Base-by-base conservation (phyloP, 352 stramenopile genomes). In the Globisporangium iwayamae region DNA sequence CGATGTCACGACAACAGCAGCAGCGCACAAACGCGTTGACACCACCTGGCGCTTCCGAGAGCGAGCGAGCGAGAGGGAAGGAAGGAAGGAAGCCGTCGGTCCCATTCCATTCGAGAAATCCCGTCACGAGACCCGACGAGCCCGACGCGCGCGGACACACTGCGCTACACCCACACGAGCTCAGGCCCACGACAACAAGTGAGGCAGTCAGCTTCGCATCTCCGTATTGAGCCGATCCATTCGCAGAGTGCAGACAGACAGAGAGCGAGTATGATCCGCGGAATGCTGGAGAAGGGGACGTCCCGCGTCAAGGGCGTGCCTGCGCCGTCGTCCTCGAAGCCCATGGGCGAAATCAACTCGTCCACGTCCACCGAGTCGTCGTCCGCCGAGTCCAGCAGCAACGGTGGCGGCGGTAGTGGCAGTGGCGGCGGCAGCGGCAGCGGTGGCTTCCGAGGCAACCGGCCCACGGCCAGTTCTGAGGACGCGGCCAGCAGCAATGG, bases 211-310 rank as follows among this genome's bases (percentile, higher is more conserved):
- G 46, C 10, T 36, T 13, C 47, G 34, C 48, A 18, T 9, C 14
- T 41, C 36, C 9, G 36, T 14, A 41, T 41, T 4, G 9, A 41
- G 7, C 9, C 36, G 36, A 36, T 28, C 39, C 22, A 54, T 36
- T 13, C 13, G 47, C 20, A 34, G 13, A 34, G 14, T 28, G 9
- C 48, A 36, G 25, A n/a, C 46, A 55, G 48, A 55, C 4, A 54
- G 20, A 56, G 14, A 56, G 20, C 38, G 14, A 56, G 46, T 18
- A 68, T 68, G 56, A 68, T 68, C 63, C 63, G 63, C 28, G 63
- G 63, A 25, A 62, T 68, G n/a, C 48, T 68, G 25, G 56, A 68
- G n/a, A 67, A 67, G 18, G 47, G 62, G 54, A 53, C 56, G 22
- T 39, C 43, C 8, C 46, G 55, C 39, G 52, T 20, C 28, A 63